Evolutionary conservation across 2,329 filamentous ascomycete genomes (phyloP), one percentile per base, ranked within the genome.

Genomic region (Pseudogymnoascus sp.): DNA sequence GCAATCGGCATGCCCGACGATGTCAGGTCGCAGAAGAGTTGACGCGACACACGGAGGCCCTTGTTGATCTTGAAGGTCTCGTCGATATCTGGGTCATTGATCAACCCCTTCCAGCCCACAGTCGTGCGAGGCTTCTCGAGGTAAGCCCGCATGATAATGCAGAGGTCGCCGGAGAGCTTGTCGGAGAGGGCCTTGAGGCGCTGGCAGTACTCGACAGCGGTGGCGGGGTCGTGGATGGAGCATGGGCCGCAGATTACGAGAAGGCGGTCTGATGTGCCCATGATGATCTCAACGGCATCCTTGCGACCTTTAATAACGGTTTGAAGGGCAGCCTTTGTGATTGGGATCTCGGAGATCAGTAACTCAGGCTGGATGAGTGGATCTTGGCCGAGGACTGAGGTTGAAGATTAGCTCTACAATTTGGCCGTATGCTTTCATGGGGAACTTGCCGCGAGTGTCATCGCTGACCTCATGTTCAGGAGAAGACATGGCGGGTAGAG

Each of bases 11-110:
- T 96, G 73, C 95, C 95, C 79, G 87, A 89, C 75, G 85, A 82
- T 0, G 93, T 97, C 70, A 99, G 81, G 75, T 97, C 92, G 67
- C 96, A 88, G 77, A 97, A 97, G 74, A 99, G 83, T 77, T 97
- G 88, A 69, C 95, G 85, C 63, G 91, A 90, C 63, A 92, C 81
- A 61, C 90, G 87, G 72, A 99, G 78, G 19, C 95, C 95, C 82
- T 97, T 97, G 83, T 97, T 97, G 80, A 99, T 97, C 79, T 97
- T 87, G 88, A 96, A 97, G 77, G 89, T 95, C 76, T 96, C 93
- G 77, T 97, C 93, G 74, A 99, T 96, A 73, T 97, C 93, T 1
- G 95, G 95, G 78, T 99, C 95, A 76, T 99, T 97, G 80, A 99
- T 96, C 71, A 99, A 81, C 60, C 95, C 95, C 81, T 99, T 99